These are phyloP conservation scores for Aspergillus versicolor DNA, from an alignment of 2,329 filamentous ascomycete genomes.

Conservation along the genomic window DNA sequence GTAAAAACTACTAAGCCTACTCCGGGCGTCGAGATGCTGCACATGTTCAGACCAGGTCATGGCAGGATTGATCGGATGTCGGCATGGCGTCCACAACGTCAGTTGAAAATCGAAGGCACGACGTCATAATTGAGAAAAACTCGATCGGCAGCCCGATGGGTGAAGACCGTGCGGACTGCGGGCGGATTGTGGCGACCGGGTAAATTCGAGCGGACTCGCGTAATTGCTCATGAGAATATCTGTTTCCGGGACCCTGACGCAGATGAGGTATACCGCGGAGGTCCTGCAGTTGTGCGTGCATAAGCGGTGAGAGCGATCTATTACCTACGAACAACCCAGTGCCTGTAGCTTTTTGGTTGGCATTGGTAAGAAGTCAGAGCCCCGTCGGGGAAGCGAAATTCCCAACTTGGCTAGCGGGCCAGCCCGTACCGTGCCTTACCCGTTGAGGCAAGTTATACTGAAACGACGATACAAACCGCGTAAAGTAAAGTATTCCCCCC, in stretches of 20 bases:
- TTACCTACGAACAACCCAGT: neutral
- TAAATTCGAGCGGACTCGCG: slow-evolving; percentile 6
- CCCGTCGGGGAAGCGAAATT: slow-evolving; percentile 17
- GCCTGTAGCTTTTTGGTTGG: neutral
- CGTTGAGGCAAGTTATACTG: neutral
- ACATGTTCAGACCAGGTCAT: neutral
- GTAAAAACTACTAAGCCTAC: neutral
- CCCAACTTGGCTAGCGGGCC: slow-evolving; percentile 15
- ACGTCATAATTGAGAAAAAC: slow-evolving; percentile 8
- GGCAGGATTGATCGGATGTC: slow-evolving; percentile 7
- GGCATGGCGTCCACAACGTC: slow-evolving; percentile 1
- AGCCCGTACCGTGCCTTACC: neutral
- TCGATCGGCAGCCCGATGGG: slow-evolving; percentile 8
- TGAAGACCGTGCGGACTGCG: neutral
- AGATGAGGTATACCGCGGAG: neutral
- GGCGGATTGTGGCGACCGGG: slow-evolving; percentile 8
- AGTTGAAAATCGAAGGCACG: neutral
- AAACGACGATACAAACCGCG: neutral
- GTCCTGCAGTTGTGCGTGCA: neutral
- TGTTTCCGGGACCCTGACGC: neutral
- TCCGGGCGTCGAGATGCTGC: neutral
- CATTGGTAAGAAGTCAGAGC: neutral
- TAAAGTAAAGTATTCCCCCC: neutral
- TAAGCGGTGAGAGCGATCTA: slow-evolving; percentile 1
- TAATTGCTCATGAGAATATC: neutral